Evolutionary conservation across 2,329 filamentous ascomycete genomes (phyloP).

Genomic region (Graphilbum sp.): DNA sequence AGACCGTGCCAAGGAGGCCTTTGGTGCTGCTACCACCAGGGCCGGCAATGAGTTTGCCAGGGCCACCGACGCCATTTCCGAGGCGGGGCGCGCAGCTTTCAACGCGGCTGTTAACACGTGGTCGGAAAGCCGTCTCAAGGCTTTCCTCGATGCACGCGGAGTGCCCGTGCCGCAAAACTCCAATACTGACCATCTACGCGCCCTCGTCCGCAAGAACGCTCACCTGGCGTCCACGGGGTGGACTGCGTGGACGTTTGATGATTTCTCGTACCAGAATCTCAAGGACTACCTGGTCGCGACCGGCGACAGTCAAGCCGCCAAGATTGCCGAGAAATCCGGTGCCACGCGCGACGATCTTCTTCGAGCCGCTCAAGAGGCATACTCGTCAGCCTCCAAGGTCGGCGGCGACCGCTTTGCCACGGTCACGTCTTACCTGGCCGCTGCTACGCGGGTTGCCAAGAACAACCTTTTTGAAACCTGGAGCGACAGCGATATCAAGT

Average conservation of each 20-base stretch:
- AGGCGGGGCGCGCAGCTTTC: slow-evolving; percentile 51
- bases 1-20: slow-evolving; percentile 40
- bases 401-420: slow-evolving; percentile 46
- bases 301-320: slow-evolving; percentile 37
- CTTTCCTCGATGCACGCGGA: slow-evolving; percentile 60
- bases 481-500: slow-evolving; percentile 58
- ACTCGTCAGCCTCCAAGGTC: slow-evolving; percentile 39
- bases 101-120: slow-evolving; percentile 43
- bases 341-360: slow-evolving; percentile 59
- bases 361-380: slow-evolving; percentile 44
- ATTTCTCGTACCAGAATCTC: slow-evolving; percentile 55
- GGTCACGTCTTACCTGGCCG: slow-evolving; percentile 52
- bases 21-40: slow-evolving; percentile 56
- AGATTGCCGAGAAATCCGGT: slow-evolving; percentile 44
- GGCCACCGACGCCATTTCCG: slow-evolving; percentile 52
- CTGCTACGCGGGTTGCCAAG: slow-evolving; percentile 50
- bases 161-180: slow-evolving; percentile 57
- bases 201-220: slow-evolving; percentile 55
- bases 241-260: slow-evolving; percentile 66
- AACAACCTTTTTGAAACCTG: slow-evolving; percentile 53
- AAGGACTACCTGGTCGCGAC: slow-evolving; percentile 38
- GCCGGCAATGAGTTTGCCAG: slow-evolving; percentile 63
- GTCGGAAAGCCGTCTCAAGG: slow-evolving; percentile 65
- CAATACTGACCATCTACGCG: slow-evolving; percentile 57
- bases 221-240: slow-evolving; percentile 54